These are phyloP conservation scores for Ceratobasidium sp. DNA, from an alignment of 1,284 basidiomycete genomes.

Conservation along the genomic window DNA sequence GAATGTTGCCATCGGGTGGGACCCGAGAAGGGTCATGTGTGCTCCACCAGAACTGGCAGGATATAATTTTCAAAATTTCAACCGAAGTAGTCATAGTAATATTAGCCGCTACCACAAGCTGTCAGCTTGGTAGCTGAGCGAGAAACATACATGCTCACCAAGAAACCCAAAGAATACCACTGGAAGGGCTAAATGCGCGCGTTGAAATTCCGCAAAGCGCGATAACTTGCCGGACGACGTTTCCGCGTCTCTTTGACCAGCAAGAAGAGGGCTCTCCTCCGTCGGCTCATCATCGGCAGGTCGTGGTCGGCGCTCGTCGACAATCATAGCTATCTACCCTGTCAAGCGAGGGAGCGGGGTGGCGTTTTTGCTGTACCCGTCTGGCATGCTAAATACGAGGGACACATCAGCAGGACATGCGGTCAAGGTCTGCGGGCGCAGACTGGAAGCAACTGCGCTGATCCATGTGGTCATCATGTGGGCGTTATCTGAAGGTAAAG, in stretches of 20 bases:
- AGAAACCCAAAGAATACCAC: conserved; percentile 30
- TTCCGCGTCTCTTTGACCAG: conserved; percentile 5
- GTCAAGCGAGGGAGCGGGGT: not conserved
- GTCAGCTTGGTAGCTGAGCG: not conserved
- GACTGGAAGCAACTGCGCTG: conserved; percentile 23
- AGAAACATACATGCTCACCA: conserved; percentile 1
- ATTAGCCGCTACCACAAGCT: not conserved
- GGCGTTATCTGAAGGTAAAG: too few relatives aligned
- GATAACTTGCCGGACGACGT: not conserved
- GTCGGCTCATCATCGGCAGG: conserved; percentile 24
- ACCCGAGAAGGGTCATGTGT: conserved; percentile 28
- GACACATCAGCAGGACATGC: not conserved
- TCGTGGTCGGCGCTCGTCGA: not conserved
- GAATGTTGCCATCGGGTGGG: conserved; percentile 27
- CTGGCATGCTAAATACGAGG: not conserved
- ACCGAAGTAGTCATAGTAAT: conserved; percentile 18
- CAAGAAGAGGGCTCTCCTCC: conserved; percentile 29
- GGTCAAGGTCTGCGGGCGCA: not conserved
- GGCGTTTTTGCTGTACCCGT: not conserved
- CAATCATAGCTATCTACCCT: conserved; percentile 4
- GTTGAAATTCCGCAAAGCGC: conserved; percentile 16
- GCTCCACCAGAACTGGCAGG: conserved; percentile 37
- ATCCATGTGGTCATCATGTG: conserved; percentile 28
- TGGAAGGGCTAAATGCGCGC: conserved; percentile 22
- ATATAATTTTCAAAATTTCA: conserved; percentile 13